Evolutionary conservation across 2,329 filamentous ascomycete genomes (phyloP).

Genomic region (Diaporthe eres): DNA sequence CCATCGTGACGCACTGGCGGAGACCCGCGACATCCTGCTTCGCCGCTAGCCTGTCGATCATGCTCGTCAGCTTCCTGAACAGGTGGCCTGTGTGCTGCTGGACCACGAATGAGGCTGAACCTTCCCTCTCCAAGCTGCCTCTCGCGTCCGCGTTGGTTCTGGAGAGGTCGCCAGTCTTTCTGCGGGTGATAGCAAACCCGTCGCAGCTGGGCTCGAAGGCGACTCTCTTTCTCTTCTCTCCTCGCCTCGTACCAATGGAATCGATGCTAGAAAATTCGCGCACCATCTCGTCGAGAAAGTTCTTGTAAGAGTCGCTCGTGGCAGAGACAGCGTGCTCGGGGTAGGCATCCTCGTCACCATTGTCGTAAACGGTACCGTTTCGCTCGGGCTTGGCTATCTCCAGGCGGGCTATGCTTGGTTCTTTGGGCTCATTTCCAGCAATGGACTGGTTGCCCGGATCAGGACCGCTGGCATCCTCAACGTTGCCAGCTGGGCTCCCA

Average conservation of each 20-base stretch:
- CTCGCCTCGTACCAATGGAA: not conserved
- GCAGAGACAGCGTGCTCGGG: slow-evolving; percentile 18
- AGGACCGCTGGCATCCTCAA: not conserved
- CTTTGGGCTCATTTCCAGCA: not conserved
- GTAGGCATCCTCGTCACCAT: slow-evolving; percentile 22
- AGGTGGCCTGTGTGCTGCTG: not conserved
- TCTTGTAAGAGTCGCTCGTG: not conserved
- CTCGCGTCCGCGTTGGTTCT: not conserved
- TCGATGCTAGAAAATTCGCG: not conserved
- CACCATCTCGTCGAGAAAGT: not conserved
- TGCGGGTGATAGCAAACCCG: not conserved
- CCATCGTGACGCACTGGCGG: slow-evolving; percentile 26
- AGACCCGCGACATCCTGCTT: slow-evolving; percentile 8
- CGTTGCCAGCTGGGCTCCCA: not conserved
- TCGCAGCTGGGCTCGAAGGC: not conserved
- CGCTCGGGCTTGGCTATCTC: not conserved
- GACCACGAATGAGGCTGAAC: not conserved
- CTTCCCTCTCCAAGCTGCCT: not conserved
- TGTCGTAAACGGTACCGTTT: not conserved
- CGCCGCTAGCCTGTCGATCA: not conserved
- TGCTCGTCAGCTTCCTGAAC: not conserved
- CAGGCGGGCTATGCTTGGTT: no score
- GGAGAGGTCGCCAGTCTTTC: not conserved
- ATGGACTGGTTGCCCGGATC: not conserved
- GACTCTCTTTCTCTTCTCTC: slow-evolving; percentile 7